Evolutionary conservation across 169 alveolate genomes (phyloP).

Genomic region (Plasmodium malariae): DNA sequence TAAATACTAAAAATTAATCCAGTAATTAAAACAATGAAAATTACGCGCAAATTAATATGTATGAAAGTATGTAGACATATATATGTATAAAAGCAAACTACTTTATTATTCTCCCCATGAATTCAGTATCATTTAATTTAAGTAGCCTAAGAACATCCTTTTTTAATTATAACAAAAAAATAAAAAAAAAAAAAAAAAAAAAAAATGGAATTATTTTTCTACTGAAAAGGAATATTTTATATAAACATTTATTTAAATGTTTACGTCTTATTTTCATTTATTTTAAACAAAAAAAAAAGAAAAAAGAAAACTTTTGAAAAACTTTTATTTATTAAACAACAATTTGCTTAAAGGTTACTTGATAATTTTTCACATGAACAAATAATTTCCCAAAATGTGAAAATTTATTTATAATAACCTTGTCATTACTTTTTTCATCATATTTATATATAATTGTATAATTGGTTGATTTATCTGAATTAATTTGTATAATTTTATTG

Average conservation of each 20-base stretch:
- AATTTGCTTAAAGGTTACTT: constrained; percentile 56
- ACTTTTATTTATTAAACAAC: background rate
- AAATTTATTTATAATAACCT: constrained; percentile 52
- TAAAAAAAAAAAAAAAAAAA: constrained; percentile 30
- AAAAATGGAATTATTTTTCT: constrained; percentile 2
- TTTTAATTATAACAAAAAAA: constrained; percentile 24
- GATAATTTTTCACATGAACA: constrained; percentile 76
- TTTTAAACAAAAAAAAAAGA: constrained; percentile 11
- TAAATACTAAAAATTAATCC: background rate
- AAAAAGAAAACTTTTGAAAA: background rate
- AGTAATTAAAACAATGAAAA: background rate
- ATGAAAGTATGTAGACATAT: background rate
- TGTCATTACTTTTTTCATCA: constrained; percentile 71
- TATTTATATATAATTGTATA: constrained; percentile 57
- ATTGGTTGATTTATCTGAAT: constrained; percentile 72
- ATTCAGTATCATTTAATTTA: constrained; percentile 65
- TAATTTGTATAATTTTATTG: constrained; percentile 59
- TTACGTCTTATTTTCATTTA: constrained; percentile 9
- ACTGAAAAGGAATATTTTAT: too few relatives aligned
- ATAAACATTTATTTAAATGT: too few relatives aligned
- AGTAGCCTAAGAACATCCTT: constrained; percentile 75
- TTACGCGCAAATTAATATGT: background rate
- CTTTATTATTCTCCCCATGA: constrained; percentile 76
- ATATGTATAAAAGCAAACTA: constrained; percentile 18
- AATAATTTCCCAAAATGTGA: constrained; percentile 71